These are phyloP conservation scores for Ocimum tenuiflorum DNA, from an alignment of 257 asterid genomes.

Conservation along the genomic window DNA sequence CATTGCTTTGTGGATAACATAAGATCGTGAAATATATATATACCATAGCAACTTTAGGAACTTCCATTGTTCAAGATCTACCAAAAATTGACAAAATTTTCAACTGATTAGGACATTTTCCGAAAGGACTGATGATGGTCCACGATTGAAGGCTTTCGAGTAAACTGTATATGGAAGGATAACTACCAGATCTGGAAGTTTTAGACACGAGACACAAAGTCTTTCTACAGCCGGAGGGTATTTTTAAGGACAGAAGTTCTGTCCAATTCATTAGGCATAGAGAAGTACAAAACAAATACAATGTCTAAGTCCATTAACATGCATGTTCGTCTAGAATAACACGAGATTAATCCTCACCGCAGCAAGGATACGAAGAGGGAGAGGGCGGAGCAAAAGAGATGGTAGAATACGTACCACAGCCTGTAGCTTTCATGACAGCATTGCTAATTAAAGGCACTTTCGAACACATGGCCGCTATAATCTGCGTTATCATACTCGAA, in stretches of 20 bases:
- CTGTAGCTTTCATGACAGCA: slow-evolving; percentile 90
- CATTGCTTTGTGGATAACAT: no score
- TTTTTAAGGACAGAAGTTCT: not conserved
- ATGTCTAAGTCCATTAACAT: not conserved
- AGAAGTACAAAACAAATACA: not conserved
- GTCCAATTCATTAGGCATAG: not conserved
- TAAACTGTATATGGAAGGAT: not conserved
- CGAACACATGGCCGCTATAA: slow-evolving; percentile 86
- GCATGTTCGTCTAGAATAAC: not conserved
- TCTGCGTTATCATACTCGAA: slow-evolving; percentile 33
- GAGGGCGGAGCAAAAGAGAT: not conserved
- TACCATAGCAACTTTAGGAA: no score
- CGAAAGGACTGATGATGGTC: not conserved
- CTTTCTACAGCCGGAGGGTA: not conserved
- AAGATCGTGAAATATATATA: no score
- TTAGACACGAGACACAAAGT: not conserved
- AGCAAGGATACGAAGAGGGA: not conserved
- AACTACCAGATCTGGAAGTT: not conserved
- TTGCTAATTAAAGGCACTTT: slow-evolving; percentile 85
- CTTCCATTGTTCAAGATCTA: no score
- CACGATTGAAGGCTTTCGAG: not conserved
- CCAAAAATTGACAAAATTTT: no score
- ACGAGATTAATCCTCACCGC: not conserved
- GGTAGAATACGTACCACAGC: slow-evolving; percentile 48
- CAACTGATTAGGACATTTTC: not conserved